A percentile compares a stretch with the other conserved stretches of the same genome.
phyloP scores from a whole-genome alignment of 176 grass and related monocot genomes.

The Juncus inflexus region DNA sequence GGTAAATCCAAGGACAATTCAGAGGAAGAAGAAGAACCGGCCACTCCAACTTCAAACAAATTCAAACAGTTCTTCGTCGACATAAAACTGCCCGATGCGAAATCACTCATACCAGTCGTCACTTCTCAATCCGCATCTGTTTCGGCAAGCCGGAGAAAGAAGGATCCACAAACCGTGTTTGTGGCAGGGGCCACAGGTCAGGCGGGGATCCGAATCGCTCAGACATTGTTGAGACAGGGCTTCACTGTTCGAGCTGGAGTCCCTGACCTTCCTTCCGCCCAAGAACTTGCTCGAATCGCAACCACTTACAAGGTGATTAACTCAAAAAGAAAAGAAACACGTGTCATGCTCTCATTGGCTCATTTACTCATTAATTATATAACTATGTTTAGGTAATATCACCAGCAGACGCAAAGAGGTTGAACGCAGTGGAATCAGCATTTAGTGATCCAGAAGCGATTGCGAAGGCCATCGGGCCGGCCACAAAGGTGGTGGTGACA shows the following conservation, averaged over 20 bases:
- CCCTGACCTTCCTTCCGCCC: conserved; percentile 55
- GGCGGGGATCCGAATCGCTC: conserved; percentile 54
- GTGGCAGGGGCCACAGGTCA: conserved; percentile 87
- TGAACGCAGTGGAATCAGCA: conserved; percentile 67
- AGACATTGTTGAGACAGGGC: conserved; percentile 68
- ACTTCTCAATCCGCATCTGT: conserved; percentile 32
- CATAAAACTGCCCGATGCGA: conserved; percentile 47
- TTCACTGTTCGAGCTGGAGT: conserved; percentile 78
- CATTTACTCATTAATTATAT: too few species aligned
- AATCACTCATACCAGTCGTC: conserved; percentile 57
- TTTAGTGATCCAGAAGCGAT: conserved; percentile 63
- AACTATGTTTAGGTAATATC: conserved; percentile 47
- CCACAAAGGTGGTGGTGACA: conserved; percentile 84
- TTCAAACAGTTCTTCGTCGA: conserved; percentile 52
- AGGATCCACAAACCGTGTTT: conserved; percentile 75
- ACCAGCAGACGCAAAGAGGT: conserved; percentile 49
- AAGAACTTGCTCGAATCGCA: conserved; percentile 70
- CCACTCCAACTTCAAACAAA: conserved; percentile 19
- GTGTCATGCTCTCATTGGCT: background rate
- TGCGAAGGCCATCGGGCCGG: conserved; percentile 86
- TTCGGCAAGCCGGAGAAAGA: conserved; percentile 38
- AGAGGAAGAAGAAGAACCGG: conserved; percentile 23
- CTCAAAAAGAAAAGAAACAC: too few species aligned
- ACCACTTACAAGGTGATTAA: conserved; percentile 39
- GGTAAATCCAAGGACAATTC: conserved; percentile 29